Percentiles rank a stretch among this genome's conserved stretches.
Conservation (phyloP, 2,329 filamentous ascomycete species). For the Tympanopsis confertula region DNA sequence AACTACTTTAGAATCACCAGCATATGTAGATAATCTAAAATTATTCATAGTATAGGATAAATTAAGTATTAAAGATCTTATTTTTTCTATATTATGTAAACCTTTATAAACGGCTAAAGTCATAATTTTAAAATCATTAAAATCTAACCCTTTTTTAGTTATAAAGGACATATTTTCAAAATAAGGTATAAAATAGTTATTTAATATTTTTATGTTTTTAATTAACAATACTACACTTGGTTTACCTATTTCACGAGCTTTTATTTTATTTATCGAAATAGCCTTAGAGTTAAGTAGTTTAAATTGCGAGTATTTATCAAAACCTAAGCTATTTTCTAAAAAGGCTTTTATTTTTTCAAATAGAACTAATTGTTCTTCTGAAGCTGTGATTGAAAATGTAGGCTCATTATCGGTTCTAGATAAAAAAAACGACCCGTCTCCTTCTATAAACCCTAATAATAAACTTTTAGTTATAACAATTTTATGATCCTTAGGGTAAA, state of each 20-base stretch:
- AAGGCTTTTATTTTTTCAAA: constrained; percentile 2
- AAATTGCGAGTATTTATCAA: constrained; percentile 1
- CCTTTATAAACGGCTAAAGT: background rate
- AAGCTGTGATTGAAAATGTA: background rate
- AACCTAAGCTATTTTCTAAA: constrained; percentile 2
- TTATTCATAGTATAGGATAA: constrained; percentile 1
- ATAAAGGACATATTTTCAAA: background rate
- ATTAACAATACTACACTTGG: background rate
- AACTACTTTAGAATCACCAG: background rate
- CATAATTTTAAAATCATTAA: background rate
- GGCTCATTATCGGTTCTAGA: background rate
- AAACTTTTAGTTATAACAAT: background rate
- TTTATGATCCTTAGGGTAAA: background rate
- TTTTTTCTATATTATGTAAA: constrained; percentile 1
- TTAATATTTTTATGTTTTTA: constrained; percentile 2
- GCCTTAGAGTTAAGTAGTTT: background rate
- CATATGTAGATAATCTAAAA: background rate
- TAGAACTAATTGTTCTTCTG: background rate
- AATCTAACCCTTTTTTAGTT: background rate
- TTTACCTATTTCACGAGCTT: background rate
- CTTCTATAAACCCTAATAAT: background rate
- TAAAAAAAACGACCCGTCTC: background rate
- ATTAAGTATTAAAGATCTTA: constrained; percentile 1
- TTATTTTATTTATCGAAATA: constrained; percentile 1
- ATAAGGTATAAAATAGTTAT: background rate